Base-by-base conservation (phyloP, 2,329 filamentous ascomycete genomes). In the Atkinsonella texensis region DNA sequence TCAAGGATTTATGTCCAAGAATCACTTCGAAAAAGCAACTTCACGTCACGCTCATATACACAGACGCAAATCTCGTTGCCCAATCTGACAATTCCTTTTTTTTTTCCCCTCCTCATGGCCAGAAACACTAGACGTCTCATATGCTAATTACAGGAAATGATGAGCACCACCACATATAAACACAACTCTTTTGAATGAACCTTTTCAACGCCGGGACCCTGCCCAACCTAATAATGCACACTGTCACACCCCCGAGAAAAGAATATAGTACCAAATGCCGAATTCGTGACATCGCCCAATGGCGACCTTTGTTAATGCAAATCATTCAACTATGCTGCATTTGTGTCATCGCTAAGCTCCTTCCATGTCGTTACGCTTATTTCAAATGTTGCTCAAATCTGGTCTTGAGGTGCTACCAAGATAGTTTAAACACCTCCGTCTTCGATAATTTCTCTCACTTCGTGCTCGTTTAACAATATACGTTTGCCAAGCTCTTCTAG, bases 401-500 rank as follows among this genome's bases (percentile, higher is more conserved):
- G 28, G 7, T 49, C 35, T 43, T 1, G 11, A 50, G 2, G 39
- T 23, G 13, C 33, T 28, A 41, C 23, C 32, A 11, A 28, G 20
- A 23, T 43, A 23, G 10, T 11, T 53, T 39, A 55, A 2, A 42
- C 50, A 33, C 49, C 52, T 17, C 74, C 73, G 55, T 77, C 74
- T 38, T 74, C 71, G 49, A 75, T 67, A 52, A 77, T 68, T 8
- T 70, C 68, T 53, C 74, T 71, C 2, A 80, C 76, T 57, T 80
- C 77, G 15, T 69, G 64, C 42, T 75, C 74, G 55, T 83, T 81
- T 9, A 83, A 70, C n/a, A 85, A 68, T 52, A 90, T 89, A 46
- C 91, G 83, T 59, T 81, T 82, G 43, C 90, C 90, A 44, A 91
- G 81, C 59, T 90, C 80, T 56, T 85, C 82, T 15, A 81, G 76